These are phyloP conservation scores for Haplographium delicatum DNA, from an alignment of 495 filamentous ascomycete genomes.

Conservation along the genomic window DNA sequence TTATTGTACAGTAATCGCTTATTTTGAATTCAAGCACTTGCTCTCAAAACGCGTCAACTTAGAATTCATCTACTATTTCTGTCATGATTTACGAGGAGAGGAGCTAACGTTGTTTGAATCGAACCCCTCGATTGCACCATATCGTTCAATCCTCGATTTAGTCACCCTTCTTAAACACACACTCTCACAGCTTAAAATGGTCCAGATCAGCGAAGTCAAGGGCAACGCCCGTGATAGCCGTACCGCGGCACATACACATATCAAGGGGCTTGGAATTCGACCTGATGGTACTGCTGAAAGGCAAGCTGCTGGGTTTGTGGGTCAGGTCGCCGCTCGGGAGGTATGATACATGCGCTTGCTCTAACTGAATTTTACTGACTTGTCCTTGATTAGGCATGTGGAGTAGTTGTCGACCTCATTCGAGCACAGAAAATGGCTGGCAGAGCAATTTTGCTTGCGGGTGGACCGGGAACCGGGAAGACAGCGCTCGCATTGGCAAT, in stretches of 20 bases:
- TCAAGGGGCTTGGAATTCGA: slow-evolving; percentile 85
- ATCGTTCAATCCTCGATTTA: too few species aligned
- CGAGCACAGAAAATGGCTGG: slow-evolving; percentile 95
- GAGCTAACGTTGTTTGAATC: too few species aligned
- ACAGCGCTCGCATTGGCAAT: slow-evolving; percentile 92
- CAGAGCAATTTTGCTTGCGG: slow-evolving; percentile 85
- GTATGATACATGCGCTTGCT: slow-evolving; percentile 33
- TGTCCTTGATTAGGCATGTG: slow-evolving; percentile 59
- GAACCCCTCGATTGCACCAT: too few species aligned
- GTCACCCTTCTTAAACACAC: too few species aligned
- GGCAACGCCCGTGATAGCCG: slow-evolving; percentile 91
- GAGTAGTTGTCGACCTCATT: slow-evolving; percentile 91
- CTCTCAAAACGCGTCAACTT: too few species aligned
- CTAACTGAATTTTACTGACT: neutral
- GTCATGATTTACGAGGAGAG: too few species aligned
- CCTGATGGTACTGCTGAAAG: slow-evolving; percentile 76
- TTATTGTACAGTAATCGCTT: too few species aligned
- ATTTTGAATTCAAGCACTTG: too few species aligned
- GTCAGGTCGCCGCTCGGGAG: slow-evolving; percentile 83
- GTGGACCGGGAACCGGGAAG: slow-evolving; percentile 91
- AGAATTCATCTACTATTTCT: too few species aligned
- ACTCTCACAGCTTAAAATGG: slow-evolving; percentile 53
- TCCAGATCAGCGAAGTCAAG: slow-evolving; percentile 94
- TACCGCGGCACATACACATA: slow-evolving; percentile 94
- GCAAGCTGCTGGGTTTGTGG: slow-evolving; percentile 76